Evolutionary conservation across 805 yeast genomes (phyloP), one percentile per base, ranked within the genome.

Genomic region (Candida adriatica): DNA sequence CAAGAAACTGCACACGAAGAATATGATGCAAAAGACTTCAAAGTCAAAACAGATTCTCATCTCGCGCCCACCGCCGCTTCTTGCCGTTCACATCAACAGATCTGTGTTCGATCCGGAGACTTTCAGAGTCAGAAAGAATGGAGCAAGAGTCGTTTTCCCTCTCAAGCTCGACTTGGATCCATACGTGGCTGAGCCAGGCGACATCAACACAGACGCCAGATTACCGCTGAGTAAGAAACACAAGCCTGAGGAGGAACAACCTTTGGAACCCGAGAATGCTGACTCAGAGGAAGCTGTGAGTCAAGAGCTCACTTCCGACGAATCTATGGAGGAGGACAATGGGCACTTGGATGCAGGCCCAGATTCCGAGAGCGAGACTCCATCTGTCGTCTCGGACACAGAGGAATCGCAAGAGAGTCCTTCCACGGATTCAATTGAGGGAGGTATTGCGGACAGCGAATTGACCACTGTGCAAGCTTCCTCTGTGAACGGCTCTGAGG

Each of bases 41-140:
- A 90, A 90, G 57, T 77, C 88, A 2, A 88, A 87, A 54, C 96
- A 88, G 51, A 79, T 79, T 16, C 68, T 74, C 47, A 71, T 87
- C 42, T 70, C 86, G 15, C 68, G 88, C 48, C 90, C 92, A 0
- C 95, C 96, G 1, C 80, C 87, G 8, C 66, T 85, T 34, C 64
- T 90, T 27, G 74, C 90, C 33, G 70, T 90, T 26, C 97, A 92
- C 55, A 81, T 90, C 41, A 90, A 90, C 55, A 73, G 98, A 50
- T 85, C 95, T 2, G 96, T 85, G 10, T 90, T 87, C 56, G 96
- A 90, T 55, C 84, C 92, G 34, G 64, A 73, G 34, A 82, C 95
- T 0, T 92, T 83, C 38, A 73, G 72, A 65, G 81, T 86, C 17
- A 72, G 84, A 42, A 90, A 90, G 54, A 88, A 88, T 53, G 75